Evolutionary conservation across 2,329 filamentous ascomycete species (phyloP).

Genomic region (Alternaria panax): DNA sequence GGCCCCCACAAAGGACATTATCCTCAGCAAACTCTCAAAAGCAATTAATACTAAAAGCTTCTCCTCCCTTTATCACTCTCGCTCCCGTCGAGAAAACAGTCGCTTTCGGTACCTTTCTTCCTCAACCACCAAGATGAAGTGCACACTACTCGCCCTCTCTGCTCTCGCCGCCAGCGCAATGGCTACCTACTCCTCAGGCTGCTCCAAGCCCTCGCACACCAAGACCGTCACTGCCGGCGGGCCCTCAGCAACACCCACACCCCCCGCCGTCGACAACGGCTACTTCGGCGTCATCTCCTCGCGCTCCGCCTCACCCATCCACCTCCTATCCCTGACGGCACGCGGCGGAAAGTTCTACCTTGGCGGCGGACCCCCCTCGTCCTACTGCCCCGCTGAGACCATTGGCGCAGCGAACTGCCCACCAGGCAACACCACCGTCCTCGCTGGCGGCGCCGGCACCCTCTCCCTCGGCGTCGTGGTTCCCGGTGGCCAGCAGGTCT

Average conservation of each 20-base stretch:
- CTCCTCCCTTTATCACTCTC: not conserved
- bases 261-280: slow-evolving; percentile 11
- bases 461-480: slow-evolving; percentile 59
- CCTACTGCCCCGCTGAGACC: slow-evolving; percentile 57
- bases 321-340: slow-evolving; percentile 58
- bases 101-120: not conserved
- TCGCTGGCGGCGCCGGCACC: slow-evolving; percentile 47
- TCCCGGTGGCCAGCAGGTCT: slow-evolving; percentile 69
- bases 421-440: slow-evolving; percentile 56
- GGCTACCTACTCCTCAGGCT: not conserved
- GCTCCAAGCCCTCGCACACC: slow-evolving; percentile 34
- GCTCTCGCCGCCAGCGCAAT: slow-evolving; percentile 8
- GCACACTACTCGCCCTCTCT: slow-evolving; percentile 28
- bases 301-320: slow-evolving; percentile 59
- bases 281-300: slow-evolving; percentile 56
- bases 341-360: slow-evolving; percentile 60
- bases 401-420: slow-evolving; percentile 54
- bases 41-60: not conserved
- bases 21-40: slow-evolving; percentile 1
- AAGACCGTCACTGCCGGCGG: slow-evolving; percentile 31
- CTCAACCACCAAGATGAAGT: slow-evolving; percentile 43
- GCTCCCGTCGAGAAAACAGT: not conserved
- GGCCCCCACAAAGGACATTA: not conserved
- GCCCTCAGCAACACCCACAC: not conserved
- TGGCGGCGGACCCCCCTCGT: slow-evolving; percentile 52